Conservation (phyloP, 2,329 filamentous ascomycete genomes). For the Cladobotryum mycophilum region DNA sequence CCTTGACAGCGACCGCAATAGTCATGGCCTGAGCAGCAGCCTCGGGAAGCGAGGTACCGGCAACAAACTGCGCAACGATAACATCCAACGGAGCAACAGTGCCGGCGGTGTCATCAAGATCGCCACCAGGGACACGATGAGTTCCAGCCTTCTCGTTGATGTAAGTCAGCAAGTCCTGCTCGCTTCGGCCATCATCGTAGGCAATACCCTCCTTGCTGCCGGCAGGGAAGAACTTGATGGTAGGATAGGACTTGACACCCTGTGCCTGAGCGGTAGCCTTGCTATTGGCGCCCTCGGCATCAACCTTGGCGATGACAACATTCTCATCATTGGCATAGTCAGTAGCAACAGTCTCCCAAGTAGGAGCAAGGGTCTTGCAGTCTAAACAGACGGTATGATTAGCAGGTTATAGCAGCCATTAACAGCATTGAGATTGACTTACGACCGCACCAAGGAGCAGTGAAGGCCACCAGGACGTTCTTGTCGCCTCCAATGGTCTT, state of each 20-base stretch:
- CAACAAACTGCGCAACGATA: conserved; percentile 67
- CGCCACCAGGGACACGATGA: conserved; percentile 74
- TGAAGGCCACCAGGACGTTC: conserved; percentile 92
- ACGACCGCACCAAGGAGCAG: conserved; percentile 98
- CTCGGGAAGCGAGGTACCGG: conserved; percentile 54
- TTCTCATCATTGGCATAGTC: conserved; percentile 72
- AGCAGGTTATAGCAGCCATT: conserved; percentile 2
- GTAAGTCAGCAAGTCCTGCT: conserved; percentile 71
- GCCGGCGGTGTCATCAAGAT: conserved; percentile 71
- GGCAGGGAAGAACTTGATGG: conserved; percentile 95
- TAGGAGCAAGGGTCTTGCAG: conserved; percentile 90
- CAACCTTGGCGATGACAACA: conserved; percentile 89
- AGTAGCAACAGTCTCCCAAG: conserved; percentile 79
- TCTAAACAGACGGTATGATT: conserved; percentile 46
- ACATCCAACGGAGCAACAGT: conserved; percentile 73
- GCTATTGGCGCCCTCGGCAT: conserved; percentile 81
- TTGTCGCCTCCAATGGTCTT: conserved; percentile 74
- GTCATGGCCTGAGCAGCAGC: conserved; percentile 67
- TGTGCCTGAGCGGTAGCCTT: conserved; percentile 72
- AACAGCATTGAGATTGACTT: conserved; percentile 35
- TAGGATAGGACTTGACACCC: conserved; percentile 82
- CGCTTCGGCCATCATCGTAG: conserved; percentile 71
- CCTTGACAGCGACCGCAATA: conserved; percentile 59
- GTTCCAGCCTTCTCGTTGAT: conserved; percentile 87
- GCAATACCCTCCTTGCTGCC: conserved; percentile 64